A percentile compares a stretch with the other conserved stretches of the same genome.
Evolutionary conservation across 2,329 filamentous ascomycete species (phyloP).

Genomic region (Ceratocystis cacaofunesta): DNA sequence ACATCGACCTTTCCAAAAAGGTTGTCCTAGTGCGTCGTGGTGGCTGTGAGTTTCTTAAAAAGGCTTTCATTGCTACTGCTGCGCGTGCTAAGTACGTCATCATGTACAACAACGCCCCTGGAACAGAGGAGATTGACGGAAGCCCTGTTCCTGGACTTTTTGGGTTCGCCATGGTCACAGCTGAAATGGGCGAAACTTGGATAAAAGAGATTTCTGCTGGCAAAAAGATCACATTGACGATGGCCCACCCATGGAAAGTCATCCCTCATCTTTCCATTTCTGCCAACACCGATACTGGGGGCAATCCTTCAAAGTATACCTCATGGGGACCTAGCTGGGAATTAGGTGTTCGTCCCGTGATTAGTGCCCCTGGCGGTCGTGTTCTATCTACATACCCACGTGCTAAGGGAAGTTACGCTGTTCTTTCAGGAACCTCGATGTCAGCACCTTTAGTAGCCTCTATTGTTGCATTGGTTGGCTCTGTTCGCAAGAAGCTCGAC

Average conservation of each 20-base stretch:
- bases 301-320: constrained; percentile 37
- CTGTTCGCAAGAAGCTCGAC: constrained; percentile 36
- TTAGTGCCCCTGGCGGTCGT: constrained; percentile 40
- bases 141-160: constrained; percentile 23
- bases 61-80: constrained; percentile 37
- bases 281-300: constrained; percentile 32
- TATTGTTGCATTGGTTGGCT: constrained; percentile 38
- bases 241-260: constrained; percentile 29
- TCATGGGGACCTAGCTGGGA: constrained; percentile 49
- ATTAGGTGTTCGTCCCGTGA: constrained; percentile 39
- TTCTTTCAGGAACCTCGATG: constrained; percentile 46
- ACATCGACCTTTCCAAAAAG: constrained; percentile 30
- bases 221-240: constrained; percentile 30
- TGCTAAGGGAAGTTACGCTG: constrained; percentile 28
- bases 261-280: constrained; percentile 23
- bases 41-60: constrained; percentile 39
- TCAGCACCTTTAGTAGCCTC: constrained; percentile 41
- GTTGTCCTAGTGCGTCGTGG: constrained; percentile 48
- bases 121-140: constrained; percentile 25
- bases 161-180: constrained; percentile 30
- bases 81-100: constrained; percentile 46
- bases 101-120: constrained; percentile 41
- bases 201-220: constrained; percentile 30
- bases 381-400: constrained; percentile 42
- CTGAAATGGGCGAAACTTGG: constrained; percentile 30